These are phyloP conservation scores for Aspergillus sp. DNA, from an alignment of 2,329 filamentous ascomycete genomes.

Conservation along the genomic window DNA sequence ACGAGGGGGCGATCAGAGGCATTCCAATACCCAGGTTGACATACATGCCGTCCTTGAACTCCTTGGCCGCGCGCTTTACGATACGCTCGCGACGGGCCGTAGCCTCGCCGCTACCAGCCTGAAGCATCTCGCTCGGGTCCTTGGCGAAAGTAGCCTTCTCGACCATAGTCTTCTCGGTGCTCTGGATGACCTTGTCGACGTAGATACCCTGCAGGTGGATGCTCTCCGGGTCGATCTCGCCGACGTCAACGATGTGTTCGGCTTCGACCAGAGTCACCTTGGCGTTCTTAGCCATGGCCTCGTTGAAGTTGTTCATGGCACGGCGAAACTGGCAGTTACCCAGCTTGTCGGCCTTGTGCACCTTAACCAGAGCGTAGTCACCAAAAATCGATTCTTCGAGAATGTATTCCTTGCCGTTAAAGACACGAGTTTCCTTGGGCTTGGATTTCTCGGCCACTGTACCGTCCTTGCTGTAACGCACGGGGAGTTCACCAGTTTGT, in stretches of 20 bases:
- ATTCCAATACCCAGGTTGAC: slow-evolving; percentile 81
- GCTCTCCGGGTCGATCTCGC: slow-evolving; percentile 62
- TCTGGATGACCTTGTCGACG: slow-evolving; percentile 70
- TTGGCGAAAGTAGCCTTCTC: slow-evolving; percentile 74
- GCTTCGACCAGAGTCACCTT: slow-evolving; percentile 74
- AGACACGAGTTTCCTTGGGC: slow-evolving; percentile 63
- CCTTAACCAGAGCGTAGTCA: slow-evolving; percentile 69
- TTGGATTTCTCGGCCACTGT: slow-evolving; percentile 61
- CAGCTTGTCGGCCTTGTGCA: slow-evolving; percentile 66
- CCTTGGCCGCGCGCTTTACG: slow-evolving; percentile 67
- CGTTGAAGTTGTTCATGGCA: slow-evolving; percentile 66
- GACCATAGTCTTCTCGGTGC: slow-evolving; percentile 61
- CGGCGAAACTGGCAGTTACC: slow-evolving; percentile 74
- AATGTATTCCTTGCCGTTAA: slow-evolving; percentile 63
- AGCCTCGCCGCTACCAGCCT: slow-evolving; percentile 34
- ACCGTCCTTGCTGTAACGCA: slow-evolving; percentile 79
- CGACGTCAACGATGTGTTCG: slow-evolving; percentile 70
- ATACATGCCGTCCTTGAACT: slow-evolving; percentile 83
- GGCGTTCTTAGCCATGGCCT: slow-evolving; percentile 73
- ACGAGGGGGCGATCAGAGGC: slow-evolving; percentile 71
- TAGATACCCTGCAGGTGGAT: slow-evolving; percentile 79
- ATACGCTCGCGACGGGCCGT: slow-evolving; percentile 66
- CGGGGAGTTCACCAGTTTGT: slow-evolving; percentile 44
- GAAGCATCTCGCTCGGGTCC: slow-evolving; percentile 45
- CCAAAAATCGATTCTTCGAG: slow-evolving; percentile 70